Base-by-base conservation (phyloP, 1,139 yeast species). In the Saccharomyces hybrid region DNA sequence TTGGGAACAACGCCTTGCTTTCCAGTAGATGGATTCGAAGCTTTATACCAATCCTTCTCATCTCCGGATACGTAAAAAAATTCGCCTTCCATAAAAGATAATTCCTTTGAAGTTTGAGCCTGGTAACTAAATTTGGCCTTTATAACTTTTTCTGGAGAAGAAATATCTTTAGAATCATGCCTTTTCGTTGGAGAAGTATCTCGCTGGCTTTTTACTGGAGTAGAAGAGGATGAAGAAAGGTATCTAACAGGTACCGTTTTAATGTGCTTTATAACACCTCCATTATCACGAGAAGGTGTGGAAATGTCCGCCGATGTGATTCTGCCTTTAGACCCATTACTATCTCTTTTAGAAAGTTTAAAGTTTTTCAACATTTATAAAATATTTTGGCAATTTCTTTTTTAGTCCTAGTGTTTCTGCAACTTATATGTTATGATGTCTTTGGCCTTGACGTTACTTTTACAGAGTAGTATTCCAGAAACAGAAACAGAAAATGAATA, bases 1-100 rank as follows among this genome's bases (percentile, higher is more conserved):
- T 83, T 83, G 3, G 98, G 98, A 1, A 93, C 98, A 81, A 88
- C 82, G 0, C 99, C 99, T 55, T 81, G 78, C 28, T 79, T 73
- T 61, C 85, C 82, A 14, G 87, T 80, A 57, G 88, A 82, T 13
- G 98, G 98, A 69, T 91, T 91, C 52, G 84, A 82, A 3, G 96
- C 98, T 65, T 89, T 93, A 65, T 83, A 88, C 93, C 95, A 89
- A 55, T 79, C 82, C 50, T 78, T 75, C 61, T 83, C 86, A 57
- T 80, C 81, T 51, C 80, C 78, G 23, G 84, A 75, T 5, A 93
- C 95, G 66, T 89, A 91, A 70, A 91, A 88, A 67, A 90, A 90
- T 67, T 91, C 97, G 30, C 97, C 97, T 63, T 84, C 82, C 52
- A 70, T 66, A 68, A 91, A 93, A 49, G 81, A 78, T 48, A 93